These are phyloP conservation scores for Pseudogymnoascus sp. DNA, from an alignment of 2,329 filamentous ascomycete genomes.

Conservation along the genomic window DNA sequence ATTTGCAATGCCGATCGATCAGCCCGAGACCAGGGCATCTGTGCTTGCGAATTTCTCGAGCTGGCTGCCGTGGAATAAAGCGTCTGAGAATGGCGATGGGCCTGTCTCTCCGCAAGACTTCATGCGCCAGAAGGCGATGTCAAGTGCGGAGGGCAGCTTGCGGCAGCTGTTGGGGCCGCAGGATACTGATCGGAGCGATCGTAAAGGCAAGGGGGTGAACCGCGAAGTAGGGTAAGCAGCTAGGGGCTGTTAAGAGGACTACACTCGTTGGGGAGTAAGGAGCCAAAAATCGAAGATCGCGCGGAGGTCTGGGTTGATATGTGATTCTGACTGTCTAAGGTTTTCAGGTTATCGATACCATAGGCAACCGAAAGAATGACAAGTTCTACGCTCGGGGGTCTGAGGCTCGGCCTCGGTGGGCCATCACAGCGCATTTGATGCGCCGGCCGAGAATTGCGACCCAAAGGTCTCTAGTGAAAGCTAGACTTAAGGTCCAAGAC, in stretches of 20 bases:
- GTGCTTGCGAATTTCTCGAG: constrained; percentile 24
- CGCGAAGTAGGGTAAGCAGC: constrained; percentile 9
- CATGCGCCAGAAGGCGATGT: constrained; percentile 28
- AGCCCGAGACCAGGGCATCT: constrained; percentile 23
- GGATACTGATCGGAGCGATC: constrained; percentile 21
- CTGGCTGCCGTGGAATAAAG: constrained; percentile 27
- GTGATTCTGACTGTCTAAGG: neutral
- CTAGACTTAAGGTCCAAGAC: neutral
- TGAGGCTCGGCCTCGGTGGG: neutral
- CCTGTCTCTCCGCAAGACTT: neutral
- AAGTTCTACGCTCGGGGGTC: neutral
- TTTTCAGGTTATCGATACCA: neutral
- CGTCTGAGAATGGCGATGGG: neutral
- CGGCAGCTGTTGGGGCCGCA: constrained; percentile 42
- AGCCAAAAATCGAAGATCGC: neutral
- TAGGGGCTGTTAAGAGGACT: neutral
- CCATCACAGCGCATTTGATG: neutral
- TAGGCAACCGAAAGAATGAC: neutral
- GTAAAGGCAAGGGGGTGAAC: constrained; percentile 27
- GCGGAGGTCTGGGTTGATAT: neutral
- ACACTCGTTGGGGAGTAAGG: neutral
- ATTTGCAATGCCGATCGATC: constrained; percentile 18
- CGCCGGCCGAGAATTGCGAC: neutral
- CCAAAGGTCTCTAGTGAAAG: neutral
- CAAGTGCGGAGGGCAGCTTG: constrained; percentile 49